Conservation (phyloP, 208 protist genomes). For the Trichomonas tenax region DNA sequence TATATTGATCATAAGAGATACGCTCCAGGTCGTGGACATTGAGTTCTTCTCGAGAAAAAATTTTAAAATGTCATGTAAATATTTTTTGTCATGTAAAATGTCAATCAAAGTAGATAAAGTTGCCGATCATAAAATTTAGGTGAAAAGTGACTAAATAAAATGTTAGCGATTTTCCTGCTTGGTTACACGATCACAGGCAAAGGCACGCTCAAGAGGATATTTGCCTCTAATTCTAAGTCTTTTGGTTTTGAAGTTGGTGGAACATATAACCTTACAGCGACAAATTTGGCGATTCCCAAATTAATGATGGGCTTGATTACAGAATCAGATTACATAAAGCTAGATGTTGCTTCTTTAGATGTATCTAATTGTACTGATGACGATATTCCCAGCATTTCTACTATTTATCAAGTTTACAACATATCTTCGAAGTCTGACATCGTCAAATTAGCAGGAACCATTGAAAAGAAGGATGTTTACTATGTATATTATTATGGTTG, state of each 20-base stretch:
- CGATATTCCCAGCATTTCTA: not conserved
- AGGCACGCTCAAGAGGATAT: no score
- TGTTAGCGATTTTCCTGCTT: no score
- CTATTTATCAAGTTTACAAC: not conserved
- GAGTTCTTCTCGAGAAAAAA: no score
- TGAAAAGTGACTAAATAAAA: no score
- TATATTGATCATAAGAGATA: no score
- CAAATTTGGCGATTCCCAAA: not conserved
- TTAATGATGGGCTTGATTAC: not conserved
- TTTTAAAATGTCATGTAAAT: no score
- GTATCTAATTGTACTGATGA: not conserved
- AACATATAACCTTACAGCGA: not conserved
- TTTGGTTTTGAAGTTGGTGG: not conserved
- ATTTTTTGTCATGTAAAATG: no score
- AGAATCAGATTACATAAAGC: not conserved
- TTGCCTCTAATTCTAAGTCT: no score
- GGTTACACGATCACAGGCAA: no score
- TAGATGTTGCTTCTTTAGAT: not conserved
- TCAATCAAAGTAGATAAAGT: no score
- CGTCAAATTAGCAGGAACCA: not conserved
- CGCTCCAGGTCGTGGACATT: no score
- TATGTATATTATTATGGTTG: not conserved
- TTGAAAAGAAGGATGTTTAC: not conserved
- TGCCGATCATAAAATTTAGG: no score
- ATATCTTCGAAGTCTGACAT: not conserved